Conservation (phyloP, 495 filamentous ascomycete species). For the Aspergillus conjunctus region DNA sequence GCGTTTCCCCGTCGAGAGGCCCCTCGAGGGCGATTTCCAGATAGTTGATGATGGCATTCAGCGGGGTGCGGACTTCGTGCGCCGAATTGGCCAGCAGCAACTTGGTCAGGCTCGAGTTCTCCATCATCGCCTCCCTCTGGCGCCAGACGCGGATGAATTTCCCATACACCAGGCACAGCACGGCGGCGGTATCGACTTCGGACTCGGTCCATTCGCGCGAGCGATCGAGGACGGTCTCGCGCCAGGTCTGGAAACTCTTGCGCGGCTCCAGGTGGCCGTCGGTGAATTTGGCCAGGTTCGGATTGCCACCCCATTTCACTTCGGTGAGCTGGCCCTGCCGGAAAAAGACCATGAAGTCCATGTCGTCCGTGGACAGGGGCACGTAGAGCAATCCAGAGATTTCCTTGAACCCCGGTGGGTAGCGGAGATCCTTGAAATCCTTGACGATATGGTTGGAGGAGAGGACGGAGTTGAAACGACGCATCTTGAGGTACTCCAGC, state of each 20-base stretch:
- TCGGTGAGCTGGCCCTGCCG: constrained; percentile 75
- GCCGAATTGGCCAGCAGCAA: constrained; percentile 89
- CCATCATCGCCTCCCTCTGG: constrained; percentile 83
- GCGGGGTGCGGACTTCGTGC: constrained; percentile 89
- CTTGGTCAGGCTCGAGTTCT: constrained; percentile 78
- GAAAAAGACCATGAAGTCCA: constrained; percentile 92
- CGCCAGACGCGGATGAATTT: constrained; percentile 93
- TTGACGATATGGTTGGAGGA: constrained; percentile 73
- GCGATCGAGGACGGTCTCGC: constrained; percentile 39
- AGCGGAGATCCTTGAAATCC: constrained; percentile 84
- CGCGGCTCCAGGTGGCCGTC: constrained; percentile 39
- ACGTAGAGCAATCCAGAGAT: constrained; percentile 86
- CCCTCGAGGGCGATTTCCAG: constrained; percentile 92
- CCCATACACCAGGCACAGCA: constrained; percentile 87
- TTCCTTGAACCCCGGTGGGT: constrained; percentile 74
- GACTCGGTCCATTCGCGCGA: constrained; percentile 51
- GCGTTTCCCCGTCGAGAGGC: constrained; percentile 75
- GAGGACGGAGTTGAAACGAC: constrained; percentile 73
- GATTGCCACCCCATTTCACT: constrained; percentile 93
- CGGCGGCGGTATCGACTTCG: constrained; percentile 81
- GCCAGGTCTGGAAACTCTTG: constrained; percentile 40
- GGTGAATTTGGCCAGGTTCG: constrained; percentile 70
- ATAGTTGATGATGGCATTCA: constrained; percentile 97
- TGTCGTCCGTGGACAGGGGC: constrained; percentile 73
- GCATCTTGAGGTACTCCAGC: constrained; percentile 81